Evolutionary conservation across 352 stramenopile species (phyloP).

Genomic region (Phytophthora hibernalis): DNA sequence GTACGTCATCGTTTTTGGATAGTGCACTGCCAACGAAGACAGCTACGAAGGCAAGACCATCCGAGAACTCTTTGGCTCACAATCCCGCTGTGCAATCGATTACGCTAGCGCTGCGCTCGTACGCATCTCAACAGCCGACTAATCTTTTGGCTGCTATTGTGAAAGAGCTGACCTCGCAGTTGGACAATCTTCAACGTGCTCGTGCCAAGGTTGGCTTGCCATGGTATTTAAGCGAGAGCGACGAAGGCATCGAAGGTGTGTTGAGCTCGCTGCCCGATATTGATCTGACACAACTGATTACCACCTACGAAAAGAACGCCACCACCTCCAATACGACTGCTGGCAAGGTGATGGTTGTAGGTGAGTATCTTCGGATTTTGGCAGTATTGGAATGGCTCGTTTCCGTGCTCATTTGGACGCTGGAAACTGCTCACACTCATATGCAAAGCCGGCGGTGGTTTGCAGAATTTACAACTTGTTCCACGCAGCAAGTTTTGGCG

Average conservation of each 20-base stretch:
- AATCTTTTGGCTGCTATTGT: slow-evolving; percentile 78
- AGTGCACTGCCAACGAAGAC: slow-evolving; percentile 45
- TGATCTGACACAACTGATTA: slow-evolving; percentile 56
- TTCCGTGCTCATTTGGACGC: slow-evolving; percentile 79
- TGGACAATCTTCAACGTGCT: slow-evolving; percentile 53
- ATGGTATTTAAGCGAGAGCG: slow-evolving; percentile 53
- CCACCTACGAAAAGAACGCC: slow-evolving; percentile 19
- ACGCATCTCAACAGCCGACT: slow-evolving; percentile 88
- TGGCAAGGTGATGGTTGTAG: slow-evolving; percentile 53
- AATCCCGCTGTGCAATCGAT: slow-evolving; percentile 92
- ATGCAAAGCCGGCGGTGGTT: slow-evolving; percentile 85
- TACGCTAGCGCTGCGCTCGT: slow-evolving; percentile 88
- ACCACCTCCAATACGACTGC: slow-evolving; percentile 9
- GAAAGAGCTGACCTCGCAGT: slow-evolving; percentile 61
- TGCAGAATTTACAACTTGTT: slow-evolving; percentile 65
- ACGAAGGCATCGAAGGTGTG: slow-evolving; percentile 63
- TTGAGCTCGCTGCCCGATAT: slow-evolving; percentile 70
- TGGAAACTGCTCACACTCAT: slow-evolving; percentile 75
- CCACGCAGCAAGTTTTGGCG: slow-evolving; percentile 60
- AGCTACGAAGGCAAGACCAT: slow-evolving; percentile 4
- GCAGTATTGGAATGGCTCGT: slow-evolving; percentile 82
- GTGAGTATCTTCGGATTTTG: slow-evolving; percentile 74
- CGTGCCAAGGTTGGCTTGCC: slow-evolving; percentile 50
- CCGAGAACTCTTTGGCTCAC: slow-evolving; percentile 58
- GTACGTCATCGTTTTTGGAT: slow-evolving; percentile 80